phyloP scores from a whole-genome alignment of 352 stramenopile species.

The Pythium aristosporum region DNA sequence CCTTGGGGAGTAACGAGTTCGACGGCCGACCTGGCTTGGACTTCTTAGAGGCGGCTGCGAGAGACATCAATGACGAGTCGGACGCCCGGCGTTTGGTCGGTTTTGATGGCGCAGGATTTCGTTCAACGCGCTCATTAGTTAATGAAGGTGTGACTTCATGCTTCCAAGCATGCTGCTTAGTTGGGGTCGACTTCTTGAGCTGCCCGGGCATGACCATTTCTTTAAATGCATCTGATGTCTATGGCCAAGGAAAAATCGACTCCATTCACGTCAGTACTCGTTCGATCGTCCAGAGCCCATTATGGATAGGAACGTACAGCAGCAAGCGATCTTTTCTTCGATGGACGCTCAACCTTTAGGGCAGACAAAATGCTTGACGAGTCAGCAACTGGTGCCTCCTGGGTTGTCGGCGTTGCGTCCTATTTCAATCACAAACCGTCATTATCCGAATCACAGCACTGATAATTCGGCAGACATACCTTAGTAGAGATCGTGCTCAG shows the following conservation, averaged over 20 bases:
- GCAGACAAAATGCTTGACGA: conserved; percentile 64
- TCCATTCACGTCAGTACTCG: not conserved
- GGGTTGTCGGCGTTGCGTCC: not conserved
- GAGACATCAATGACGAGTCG: conserved; percentile 10
- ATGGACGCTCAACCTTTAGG: conserved; percentile 45
- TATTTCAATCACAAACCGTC: not conserved
- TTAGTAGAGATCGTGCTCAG: not conserved
- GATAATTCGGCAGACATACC: conserved; percentile 5
- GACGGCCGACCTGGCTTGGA: conserved; percentile 11
- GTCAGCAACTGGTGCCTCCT: not conserved
- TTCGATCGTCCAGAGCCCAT: not conserved
- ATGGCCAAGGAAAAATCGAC: not conserved
- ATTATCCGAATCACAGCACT: not conserved
- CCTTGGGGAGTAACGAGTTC: conserved; percentile 14
- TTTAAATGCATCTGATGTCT: conserved; percentile 28
- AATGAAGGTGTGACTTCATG: not conserved
- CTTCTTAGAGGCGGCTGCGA: conserved; percentile 27
- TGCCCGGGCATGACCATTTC: conserved; percentile 23
- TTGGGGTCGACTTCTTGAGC: not conserved
- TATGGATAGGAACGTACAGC: conserved; percentile 4
- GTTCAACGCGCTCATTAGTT: not conserved
- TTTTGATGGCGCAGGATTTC: not conserved
- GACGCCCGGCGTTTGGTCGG: conserved; percentile 5
- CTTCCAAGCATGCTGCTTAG: not conserved
- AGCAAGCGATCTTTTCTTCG: conserved; percentile 19